Evolutionary conservation across 345 rosid genomes (phyloP).

Genomic region (Kernera saxatilis): DNA sequence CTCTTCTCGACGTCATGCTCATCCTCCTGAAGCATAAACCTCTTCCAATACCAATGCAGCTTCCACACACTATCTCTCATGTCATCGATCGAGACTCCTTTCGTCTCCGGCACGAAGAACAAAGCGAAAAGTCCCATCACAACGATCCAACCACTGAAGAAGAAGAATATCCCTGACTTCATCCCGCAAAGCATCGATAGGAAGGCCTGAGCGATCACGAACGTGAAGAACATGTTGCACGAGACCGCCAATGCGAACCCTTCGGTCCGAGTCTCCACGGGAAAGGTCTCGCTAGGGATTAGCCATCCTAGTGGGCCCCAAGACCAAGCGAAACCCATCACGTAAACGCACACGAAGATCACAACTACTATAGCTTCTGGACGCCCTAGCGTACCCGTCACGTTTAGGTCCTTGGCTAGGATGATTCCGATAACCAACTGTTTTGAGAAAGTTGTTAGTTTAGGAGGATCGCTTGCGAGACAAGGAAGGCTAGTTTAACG

Average conservation of each 20-base stretch:
- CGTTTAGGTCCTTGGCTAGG: slow-evolving; percentile 30
- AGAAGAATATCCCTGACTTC: slow-evolving; percentile 51
- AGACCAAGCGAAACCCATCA: slow-evolving; percentile 72
- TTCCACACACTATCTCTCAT: slow-evolving; percentile 50
- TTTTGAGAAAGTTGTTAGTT: neutral
- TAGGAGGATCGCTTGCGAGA: neutral
- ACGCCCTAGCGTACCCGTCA: slow-evolving; percentile 34
- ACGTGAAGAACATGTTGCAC: slow-evolving; percentile 79
- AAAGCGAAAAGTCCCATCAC: slow-evolving; percentile 46
- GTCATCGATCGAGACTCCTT: slow-evolving; percentile 46
- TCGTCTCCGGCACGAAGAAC: slow-evolving; percentile 59
- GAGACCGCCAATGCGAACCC: slow-evolving; percentile 61
- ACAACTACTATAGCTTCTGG: slow-evolving; percentile 40
- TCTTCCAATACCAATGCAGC: slow-evolving; percentile 34
- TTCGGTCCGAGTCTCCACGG: slow-evolving; percentile 54
- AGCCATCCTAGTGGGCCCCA: slow-evolving; percentile 89
- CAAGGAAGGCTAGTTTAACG: neutral
- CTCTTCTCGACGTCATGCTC: slow-evolving; percentile 23
- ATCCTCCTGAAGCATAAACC: slow-evolving; percentile 29
- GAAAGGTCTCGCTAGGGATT: slow-evolving; percentile 67
- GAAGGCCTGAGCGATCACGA: slow-evolving; percentile 75
- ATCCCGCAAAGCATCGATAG: slow-evolving; percentile 51
- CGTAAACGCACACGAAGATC: slow-evolving; percentile 49
- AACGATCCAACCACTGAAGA: slow-evolving; percentile 61
- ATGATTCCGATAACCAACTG: slow-evolving; percentile 56